These are phyloP conservation scores for Yarrowia porcina DNA, from an alignment of 805 yeast species.

Conservation along the genomic window DNA sequence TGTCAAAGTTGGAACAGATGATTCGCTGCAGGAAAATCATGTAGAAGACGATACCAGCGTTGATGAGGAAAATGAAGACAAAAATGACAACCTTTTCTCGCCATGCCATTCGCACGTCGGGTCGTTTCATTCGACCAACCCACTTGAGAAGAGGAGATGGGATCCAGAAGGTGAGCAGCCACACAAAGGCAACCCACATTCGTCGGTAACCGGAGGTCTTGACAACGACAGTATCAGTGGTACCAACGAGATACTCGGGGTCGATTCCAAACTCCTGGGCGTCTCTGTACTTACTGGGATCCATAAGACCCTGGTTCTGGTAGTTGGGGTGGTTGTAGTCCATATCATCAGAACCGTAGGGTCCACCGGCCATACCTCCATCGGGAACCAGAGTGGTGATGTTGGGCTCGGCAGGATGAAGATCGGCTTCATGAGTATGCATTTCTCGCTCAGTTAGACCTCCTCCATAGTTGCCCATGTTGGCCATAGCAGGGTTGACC, in stretches of 20 bases:
- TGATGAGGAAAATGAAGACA: slow-evolving; percentile 38
- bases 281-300: slow-evolving; percentile 34
- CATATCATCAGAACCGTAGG: neutral
- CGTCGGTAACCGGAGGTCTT: slow-evolving; percentile 36
- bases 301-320: slow-evolving; percentile 35
- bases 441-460: slow-evolving; percentile 10
- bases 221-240: slow-evolving; percentile 37
- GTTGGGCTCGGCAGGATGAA: slow-evolving; percentile 24
- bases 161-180: slow-evolving; percentile 44
- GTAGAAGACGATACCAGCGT: slow-evolving; percentile 42
- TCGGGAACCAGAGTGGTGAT: neutral
- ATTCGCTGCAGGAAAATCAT: slow-evolving; percentile 43
- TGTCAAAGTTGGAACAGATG: slow-evolving; percentile 43
- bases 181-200: slow-evolving; percentile 42
- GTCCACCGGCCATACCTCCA: neutral
- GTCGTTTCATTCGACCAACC: slow-evolving; percentile 42
- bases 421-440: slow-evolving; percentile 20
- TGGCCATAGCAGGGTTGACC: slow-evolving; percentile 9
- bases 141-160: slow-evolving; percentile 40
- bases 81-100: slow-evolving; percentile 43
- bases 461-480: slow-evolving; percentile 6
- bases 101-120: slow-evolving; percentile 45
- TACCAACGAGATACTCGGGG: slow-evolving; percentile 38
- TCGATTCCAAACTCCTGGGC: slow-evolving; percentile 28
- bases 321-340: neutral